phyloP scores from a whole-genome alignment of 352 stramenopile genomes.

The Pythium guiyangense region DNA sequence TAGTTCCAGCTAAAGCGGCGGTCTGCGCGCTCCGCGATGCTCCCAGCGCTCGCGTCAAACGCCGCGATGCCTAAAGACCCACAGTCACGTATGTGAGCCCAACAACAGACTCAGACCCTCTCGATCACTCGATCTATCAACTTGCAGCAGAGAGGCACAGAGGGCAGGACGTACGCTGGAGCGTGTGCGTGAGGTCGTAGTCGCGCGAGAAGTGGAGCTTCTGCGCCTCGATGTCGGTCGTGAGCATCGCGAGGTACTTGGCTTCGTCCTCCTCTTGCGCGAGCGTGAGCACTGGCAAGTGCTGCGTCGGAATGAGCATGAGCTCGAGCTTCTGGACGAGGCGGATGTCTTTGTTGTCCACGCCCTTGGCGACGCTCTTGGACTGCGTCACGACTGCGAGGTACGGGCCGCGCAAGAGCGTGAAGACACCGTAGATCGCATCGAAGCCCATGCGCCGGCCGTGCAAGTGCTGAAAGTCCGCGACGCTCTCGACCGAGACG shows the following conservation, averaged over 20 bases:
- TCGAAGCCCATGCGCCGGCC: conserved; percentile 72
- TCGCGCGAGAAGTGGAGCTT: conserved; percentile 73
- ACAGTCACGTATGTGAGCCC: background rate
- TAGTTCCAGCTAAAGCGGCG: conserved; percentile 94
- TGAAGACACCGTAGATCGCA: conserved; percentile 78
- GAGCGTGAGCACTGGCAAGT: conserved; percentile 39
- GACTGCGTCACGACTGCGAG: conserved; percentile 70
- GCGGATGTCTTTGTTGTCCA: conserved; percentile 50
- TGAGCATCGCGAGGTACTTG: conserved; percentile 62
- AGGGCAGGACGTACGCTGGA: conserved; percentile 50
- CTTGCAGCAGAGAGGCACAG: too few species aligned
- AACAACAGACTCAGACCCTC: too few species aligned
- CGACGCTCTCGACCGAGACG: conserved; percentile 54
- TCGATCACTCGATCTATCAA: too few species aligned
- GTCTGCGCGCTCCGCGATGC: conserved; percentile 74
- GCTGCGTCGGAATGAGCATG: conserved; percentile 60
- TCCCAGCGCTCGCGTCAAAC: conserved; percentile 45
- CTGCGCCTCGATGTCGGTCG: conserved; percentile 37
- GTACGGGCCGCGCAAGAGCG: conserved; percentile 60
- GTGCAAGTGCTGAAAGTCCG: conserved; percentile 59
- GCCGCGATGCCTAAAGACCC: conserved; percentile 37
- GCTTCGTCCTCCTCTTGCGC: conserved; percentile 57
- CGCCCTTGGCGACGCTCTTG: conserved; percentile 43
- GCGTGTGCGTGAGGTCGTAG: conserved; percentile 73
- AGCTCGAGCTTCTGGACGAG: conserved; percentile 56